Evolutionary conservation across 768 basidiomycete species (phyloP).

Genomic region (Tricholomella constricta): DNA sequence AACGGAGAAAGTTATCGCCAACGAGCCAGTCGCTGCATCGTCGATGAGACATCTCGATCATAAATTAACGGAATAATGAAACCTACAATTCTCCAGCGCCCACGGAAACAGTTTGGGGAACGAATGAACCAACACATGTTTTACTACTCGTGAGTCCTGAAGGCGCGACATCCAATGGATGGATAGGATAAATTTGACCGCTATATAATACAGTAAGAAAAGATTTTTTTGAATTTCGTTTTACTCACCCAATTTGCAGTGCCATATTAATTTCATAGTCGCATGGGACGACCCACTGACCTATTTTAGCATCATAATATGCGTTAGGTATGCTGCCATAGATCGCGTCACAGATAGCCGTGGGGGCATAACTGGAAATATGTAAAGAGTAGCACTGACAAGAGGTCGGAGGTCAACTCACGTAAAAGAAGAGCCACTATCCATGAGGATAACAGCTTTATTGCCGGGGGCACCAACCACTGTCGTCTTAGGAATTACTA

Average conservation of each 20-base stretch:
- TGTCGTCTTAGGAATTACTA: conserved; percentile 52
- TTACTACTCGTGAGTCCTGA: conserved; percentile 40
- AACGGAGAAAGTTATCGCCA: conserved; percentile 83
- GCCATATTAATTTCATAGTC: conserved; percentile 75
- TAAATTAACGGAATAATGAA: not conserved
- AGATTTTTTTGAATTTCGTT: not conserved
- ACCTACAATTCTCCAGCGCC: conserved; percentile 69
- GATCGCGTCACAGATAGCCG: conserved; percentile 65
- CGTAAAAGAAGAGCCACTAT: conserved; percentile 84
- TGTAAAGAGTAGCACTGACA: conserved; percentile 1
- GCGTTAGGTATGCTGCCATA: conserved; percentile 71
- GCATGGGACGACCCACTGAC: conserved; percentile 78
- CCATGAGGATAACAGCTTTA: conserved; percentile 74
- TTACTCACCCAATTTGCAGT: conserved; percentile 69
- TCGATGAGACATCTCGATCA: not conserved
- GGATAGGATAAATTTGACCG: conserved; percentile 72
- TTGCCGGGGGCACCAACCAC: conserved; percentile 62
- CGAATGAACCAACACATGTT: conserved; percentile 73
- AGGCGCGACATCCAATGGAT: conserved; percentile 76
- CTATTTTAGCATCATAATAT: conserved; percentile 46
- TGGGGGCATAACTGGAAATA: conserved; percentile 64
- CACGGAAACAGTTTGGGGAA: conserved; percentile 62
- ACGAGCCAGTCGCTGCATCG: conserved; percentile 72
- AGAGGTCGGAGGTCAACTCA: conserved; percentile 34
- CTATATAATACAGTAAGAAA: conserved; percentile 36